These are phyloP conservation scores for Penicillium malachiteum DNA, from an alignment of 495 filamentous ascomycete species.

Conservation along the genomic window DNA sequence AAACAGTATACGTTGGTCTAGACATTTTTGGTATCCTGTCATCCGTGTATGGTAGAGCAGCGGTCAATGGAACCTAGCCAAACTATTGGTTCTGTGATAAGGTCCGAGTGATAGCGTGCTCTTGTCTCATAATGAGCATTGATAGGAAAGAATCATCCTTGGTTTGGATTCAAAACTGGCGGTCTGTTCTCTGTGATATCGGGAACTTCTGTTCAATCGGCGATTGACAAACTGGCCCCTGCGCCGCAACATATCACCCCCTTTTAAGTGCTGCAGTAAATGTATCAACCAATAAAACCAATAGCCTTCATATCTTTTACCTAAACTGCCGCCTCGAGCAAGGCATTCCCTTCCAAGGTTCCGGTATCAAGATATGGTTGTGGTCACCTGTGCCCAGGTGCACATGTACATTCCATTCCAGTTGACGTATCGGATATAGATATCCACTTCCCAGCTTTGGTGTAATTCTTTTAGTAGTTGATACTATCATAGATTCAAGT, in stretches of 20 bases:
- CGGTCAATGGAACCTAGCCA: constrained; percentile 1
- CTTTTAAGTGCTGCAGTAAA: background rate
- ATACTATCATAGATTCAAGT: too few relatives aligned
- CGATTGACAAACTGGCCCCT: constrained; percentile 8
- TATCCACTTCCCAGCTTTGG: too few relatives aligned
- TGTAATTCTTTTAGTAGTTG: too few relatives aligned
- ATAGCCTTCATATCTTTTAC: background rate
- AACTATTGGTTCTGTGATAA: background rate
- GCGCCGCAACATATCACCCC: background rate
- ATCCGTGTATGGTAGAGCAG: background rate
- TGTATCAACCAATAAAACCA: background rate
- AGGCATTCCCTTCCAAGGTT: background rate
- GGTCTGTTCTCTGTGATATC: constrained; percentile 5
- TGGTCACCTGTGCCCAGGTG: background rate
- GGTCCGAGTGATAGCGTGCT: background rate
- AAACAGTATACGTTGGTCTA: background rate
- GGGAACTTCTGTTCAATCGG: constrained; percentile 3
- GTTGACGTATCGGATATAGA: too few relatives aligned
- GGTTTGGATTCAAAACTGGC: background rate
- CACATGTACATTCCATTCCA: background rate
- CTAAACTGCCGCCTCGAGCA: background rate
- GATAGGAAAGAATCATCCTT: background rate
- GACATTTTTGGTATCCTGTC: background rate
- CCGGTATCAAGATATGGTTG: background rate
- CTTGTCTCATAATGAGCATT: background rate